These are phyloP conservation scores for Trichoderma aggressivum DNA, from an alignment of 2,329 filamentous ascomycete species.

Conservation along the genomic window DNA sequence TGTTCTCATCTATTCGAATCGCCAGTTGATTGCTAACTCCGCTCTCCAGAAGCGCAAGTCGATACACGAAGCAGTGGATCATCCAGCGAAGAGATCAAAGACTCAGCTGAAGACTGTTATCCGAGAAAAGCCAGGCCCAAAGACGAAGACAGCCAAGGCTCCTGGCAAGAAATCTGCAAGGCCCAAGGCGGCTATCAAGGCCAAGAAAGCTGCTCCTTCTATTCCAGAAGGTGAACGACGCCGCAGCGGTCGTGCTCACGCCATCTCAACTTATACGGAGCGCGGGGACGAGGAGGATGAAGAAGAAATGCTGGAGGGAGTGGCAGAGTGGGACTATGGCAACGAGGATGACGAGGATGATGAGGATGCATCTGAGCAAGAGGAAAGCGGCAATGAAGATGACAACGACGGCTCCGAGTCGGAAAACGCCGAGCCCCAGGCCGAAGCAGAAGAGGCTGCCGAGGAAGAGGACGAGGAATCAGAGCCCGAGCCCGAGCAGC, in stretches of 20 bases:
- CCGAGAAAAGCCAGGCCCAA: slow-evolving; percentile 36
- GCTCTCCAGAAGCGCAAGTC: slow-evolving; percentile 54
- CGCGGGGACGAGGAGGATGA: slow-evolving; percentile 57
- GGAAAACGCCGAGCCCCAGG: slow-evolving; percentile 20
- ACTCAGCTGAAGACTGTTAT: slow-evolving; percentile 38
- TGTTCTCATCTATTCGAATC: background rate
- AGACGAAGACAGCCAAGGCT: slow-evolving; percentile 35
- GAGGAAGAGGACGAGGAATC: slow-evolving; percentile 24
- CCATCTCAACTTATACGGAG: slow-evolving; percentile 51
- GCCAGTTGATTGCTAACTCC: background rate
- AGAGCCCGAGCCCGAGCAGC: slow-evolving; percentile 20
- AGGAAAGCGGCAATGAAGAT: slow-evolving; percentile 19
- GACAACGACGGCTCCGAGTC: slow-evolving; percentile 6
- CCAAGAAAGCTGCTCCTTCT: slow-evolving; percentile 29
- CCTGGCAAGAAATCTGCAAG: slow-evolving; percentile 33
- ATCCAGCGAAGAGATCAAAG: slow-evolving; percentile 38
- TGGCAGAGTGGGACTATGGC: slow-evolving; percentile 56
- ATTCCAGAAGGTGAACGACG: slow-evolving; percentile 47
- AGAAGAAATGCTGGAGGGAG: slow-evolving; percentile 59
- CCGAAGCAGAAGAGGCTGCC: slow-evolving; percentile 22
- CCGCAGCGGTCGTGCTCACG: slow-evolving; percentile 52
- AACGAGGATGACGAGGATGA: slow-evolving; percentile 21
- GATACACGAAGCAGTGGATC: slow-evolving; percentile 47
- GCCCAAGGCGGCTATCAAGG: slow-evolving; percentile 29
- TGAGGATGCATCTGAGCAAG: slow-evolving; percentile 19